Percentiles rank a stretch among this genome's conserved stretches.
These are phyloP conservation scores for Hymenochaete sp. DNA, from an alignment of 1,284 basidiomycete genomes.

Conservation along the genomic window DNA sequence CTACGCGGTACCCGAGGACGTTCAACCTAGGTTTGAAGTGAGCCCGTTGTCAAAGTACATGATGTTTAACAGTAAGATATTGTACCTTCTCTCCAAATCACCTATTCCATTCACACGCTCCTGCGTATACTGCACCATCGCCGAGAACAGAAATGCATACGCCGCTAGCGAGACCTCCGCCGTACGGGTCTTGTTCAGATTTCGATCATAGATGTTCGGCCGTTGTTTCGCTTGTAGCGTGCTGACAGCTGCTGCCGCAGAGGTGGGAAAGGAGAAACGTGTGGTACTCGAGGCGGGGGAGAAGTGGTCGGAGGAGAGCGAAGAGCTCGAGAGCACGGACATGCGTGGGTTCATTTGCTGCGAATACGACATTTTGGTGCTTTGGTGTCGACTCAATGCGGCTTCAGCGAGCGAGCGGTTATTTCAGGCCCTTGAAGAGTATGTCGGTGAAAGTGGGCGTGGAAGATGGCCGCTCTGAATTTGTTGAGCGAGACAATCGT, in stretches of 20 bases:
- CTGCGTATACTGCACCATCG: constrained; percentile 91
- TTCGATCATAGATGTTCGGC: constrained; percentile 77
- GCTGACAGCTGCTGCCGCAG: constrained; percentile 38
- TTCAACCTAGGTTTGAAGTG: constrained; percentile 54
- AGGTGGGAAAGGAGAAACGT: constrained; percentile 59
- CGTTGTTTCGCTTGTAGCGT: constrained; percentile 32
- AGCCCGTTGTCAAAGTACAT: constrained; percentile 15
- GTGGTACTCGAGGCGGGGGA: constrained; percentile 54
- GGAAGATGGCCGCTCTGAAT: too few relatives aligned
- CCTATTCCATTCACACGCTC: constrained; percentile 89
- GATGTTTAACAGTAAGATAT: constrained; percentile 13
- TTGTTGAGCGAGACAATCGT: too few relatives aligned
- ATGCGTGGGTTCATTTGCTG: constrained; percentile 43
- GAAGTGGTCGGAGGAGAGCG: constrained; percentile 56
- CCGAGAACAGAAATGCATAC: constrained; percentile 85
- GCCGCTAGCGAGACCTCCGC: constrained; percentile 76
- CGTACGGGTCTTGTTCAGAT: constrained; percentile 73
- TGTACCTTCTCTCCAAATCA: constrained; percentile 80
- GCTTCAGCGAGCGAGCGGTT: too few relatives aligned
- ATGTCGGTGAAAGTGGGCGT: too few relatives aligned
- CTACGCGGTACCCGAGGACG: constrained; percentile 84
- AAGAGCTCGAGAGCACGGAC: constrained; percentile 59
- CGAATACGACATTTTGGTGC: constrained; percentile 15
- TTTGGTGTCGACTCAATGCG: too few relatives aligned
- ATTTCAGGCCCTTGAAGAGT: too few relatives aligned